Conservation (phyloP, 140 eudicot species). For the Flaveria floridana region DNA sequence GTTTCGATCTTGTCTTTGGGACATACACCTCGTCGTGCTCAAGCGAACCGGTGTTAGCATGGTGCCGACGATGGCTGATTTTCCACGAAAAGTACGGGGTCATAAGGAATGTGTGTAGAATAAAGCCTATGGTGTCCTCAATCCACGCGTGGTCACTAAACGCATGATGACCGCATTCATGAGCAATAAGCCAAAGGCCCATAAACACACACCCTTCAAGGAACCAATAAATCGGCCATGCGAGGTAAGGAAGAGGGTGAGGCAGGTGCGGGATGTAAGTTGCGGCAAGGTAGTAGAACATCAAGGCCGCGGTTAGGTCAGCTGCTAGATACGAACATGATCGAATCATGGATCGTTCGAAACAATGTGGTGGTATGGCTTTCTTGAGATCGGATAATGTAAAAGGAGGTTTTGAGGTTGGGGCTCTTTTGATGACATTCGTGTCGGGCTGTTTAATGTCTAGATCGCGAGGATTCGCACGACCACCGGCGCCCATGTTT, state of each 20-base stretch:
- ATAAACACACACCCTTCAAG: constrained; percentile 63
- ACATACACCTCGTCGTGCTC: constrained; percentile 61
- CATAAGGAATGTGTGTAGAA: constrained; percentile 56
- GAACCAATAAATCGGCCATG: constrained; percentile 60
- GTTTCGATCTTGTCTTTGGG: constrained; percentile 24
- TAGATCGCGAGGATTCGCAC: constrained; percentile 15
- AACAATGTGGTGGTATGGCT: constrained; percentile 78
- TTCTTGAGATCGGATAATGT: constrained; percentile 57
- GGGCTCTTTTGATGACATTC: constrained; percentile 44
- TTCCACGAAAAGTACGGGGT: constrained; percentile 74
- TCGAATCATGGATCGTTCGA: constrained; percentile 53
- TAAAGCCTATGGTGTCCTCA: constrained; percentile 53
- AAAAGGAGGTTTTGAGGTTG: constrained; percentile 66
- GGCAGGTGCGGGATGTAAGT: constrained; percentile 51
- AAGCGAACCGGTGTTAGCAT: constrained; percentile 62
- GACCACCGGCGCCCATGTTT: constrained; percentile 37
- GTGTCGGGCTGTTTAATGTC: constrained; percentile 26
- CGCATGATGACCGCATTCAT: constrained; percentile 83
- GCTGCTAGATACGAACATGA: constrained; percentile 52
- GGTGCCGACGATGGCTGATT: constrained; percentile 66
- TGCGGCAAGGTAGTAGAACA: constrained; percentile 59
- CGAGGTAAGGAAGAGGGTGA: constrained; percentile 45
- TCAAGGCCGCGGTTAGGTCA: constrained; percentile 44
- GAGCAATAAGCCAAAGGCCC: constrained; percentile 70
- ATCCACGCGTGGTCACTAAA: constrained; percentile 59